These are phyloP conservation scores for Ensete ventricosum DNA, from an alignment of 176 grass and related monocot species.

Conservation along the genomic window DNA sequence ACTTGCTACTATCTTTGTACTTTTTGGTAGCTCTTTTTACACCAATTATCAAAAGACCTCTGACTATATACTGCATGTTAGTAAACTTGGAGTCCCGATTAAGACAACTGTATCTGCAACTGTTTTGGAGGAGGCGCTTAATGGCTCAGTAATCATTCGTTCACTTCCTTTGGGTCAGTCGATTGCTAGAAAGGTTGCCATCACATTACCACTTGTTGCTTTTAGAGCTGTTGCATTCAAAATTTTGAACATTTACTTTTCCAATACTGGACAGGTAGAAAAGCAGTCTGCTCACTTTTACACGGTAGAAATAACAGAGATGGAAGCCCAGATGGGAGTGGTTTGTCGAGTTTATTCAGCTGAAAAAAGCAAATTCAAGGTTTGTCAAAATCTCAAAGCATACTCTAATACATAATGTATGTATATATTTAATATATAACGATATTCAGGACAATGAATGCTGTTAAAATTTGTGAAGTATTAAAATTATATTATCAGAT, in stretches of 20 bases:
- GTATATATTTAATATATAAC: no score
- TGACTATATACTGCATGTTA: conserved; percentile 6
- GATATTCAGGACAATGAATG: no score
- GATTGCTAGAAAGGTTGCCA: conserved; percentile 62
- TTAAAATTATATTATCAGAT: background rate
- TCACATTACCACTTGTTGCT: conserved; percentile 2
- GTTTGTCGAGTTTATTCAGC: conserved; percentile 83
- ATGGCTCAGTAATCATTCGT: conserved; percentile 61
- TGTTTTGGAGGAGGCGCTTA: conserved; percentile 92
- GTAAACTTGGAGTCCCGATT: conserved; percentile 96
- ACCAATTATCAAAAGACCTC: background rate
- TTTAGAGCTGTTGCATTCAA: conserved; percentile 12
- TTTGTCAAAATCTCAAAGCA: conserved; percentile 13
- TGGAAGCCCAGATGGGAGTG: conserved; percentile 60
- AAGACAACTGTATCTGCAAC: conserved; percentile 97
- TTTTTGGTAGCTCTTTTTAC: background rate
- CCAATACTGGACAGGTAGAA: conserved; percentile 49
- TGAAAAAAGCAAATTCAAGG: conserved; percentile 99
- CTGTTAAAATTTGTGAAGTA: background rate
- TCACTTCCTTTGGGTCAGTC: conserved; percentile 61
- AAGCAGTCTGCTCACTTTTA: conserved; percentile 97
- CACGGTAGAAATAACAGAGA: conserved; percentile 80
- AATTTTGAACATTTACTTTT: conserved; percentile 21
- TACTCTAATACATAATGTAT: background rate
- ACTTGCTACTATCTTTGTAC: conserved; percentile 15